Conservation (phyloP, 2,329 filamentous ascomycete genomes). For the Sclerotinia minor region DNA sequence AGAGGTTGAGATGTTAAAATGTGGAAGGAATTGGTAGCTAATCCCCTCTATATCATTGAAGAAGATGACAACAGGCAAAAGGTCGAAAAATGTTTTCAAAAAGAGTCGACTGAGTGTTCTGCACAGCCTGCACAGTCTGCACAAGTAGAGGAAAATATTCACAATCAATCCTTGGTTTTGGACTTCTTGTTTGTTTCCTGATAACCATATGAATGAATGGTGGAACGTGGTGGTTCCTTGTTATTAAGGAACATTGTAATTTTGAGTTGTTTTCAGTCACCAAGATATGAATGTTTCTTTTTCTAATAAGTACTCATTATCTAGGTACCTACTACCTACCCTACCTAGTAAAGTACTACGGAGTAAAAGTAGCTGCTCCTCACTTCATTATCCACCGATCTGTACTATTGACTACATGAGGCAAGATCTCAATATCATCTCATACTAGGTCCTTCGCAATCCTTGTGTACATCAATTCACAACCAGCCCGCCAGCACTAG, state of each 20-base stretch:
- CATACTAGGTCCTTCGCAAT: background rate
- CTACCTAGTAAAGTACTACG: background rate
- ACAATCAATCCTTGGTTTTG: conserved; percentile 12
- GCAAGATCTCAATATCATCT: background rate
- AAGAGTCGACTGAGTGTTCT: background rate
- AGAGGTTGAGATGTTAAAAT: background rate
- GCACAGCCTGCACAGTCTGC: no score
- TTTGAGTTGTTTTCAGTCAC: conserved; percentile 14
- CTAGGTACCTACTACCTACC: background rate
- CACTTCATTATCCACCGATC: background rate
- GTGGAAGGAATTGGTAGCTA: background rate
- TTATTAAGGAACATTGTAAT: background rate
- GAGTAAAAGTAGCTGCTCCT: background rate
- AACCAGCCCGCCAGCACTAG: background rate
- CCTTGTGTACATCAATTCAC: conserved; percentile 10
- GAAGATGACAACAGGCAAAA: conserved; percentile 24
- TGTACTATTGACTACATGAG: background rate
- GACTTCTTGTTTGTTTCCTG: background rate
- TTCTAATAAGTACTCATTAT: background rate
- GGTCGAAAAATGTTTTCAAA: background rate
- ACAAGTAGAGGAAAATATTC: background rate
- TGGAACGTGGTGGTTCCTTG: conserved; percentile 8
- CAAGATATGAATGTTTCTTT: background rate
- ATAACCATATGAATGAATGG: background rate
- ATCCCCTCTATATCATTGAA: background rate